Conservation (phyloP, 192 early-diverging fungal species). For the Coemansia sp. region DNA sequence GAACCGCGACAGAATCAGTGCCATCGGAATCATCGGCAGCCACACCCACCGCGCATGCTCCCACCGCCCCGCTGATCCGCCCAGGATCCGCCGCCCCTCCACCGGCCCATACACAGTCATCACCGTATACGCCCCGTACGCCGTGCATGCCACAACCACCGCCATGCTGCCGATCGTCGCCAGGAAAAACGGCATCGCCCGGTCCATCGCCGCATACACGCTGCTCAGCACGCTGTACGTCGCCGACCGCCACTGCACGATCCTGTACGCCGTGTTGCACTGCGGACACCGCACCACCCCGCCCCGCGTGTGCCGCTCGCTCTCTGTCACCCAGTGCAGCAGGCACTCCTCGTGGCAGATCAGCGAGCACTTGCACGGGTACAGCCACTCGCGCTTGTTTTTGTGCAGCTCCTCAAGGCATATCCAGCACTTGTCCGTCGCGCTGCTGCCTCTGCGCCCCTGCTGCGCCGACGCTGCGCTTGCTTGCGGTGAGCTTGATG, state of each 20-base stretch:
- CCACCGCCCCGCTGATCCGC: constrained; percentile 55
- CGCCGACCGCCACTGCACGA: constrained; percentile 58
- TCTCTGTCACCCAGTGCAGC: constrained; percentile 73
- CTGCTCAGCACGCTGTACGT: constrained; percentile 56
- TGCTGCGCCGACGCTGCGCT: neutral
- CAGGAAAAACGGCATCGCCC: constrained; percentile 62
- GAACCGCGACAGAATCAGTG: constrained; percentile 63
- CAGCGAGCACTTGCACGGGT: constrained; percentile 72
- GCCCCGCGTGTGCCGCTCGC: constrained; percentile 48
- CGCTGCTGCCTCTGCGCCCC: neutral
- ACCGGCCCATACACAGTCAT: constrained; percentile 64
- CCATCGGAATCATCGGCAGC: constrained; percentile 60
- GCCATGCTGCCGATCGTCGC: constrained; percentile 63
- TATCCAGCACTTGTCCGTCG: constrained; percentile 66
- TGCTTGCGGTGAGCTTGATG: neutral
- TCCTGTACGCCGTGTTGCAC: constrained; percentile 63
- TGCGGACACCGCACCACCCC: constrained; percentile 65
- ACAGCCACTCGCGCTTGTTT: constrained; percentile 64
- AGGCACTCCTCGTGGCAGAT: constrained; percentile 79
- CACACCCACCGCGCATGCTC: constrained; percentile 65
- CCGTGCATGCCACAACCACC: constrained; percentile 63
- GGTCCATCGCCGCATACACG: constrained; percentile 58
- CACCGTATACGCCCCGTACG: constrained; percentile 69
- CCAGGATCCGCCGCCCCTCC: constrained; percentile 62
- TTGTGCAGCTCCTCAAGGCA: constrained; percentile 70